Base-by-base conservation (phyloP, 441 rosid species). In the Rhodomyrtus psidioides region DNA sequence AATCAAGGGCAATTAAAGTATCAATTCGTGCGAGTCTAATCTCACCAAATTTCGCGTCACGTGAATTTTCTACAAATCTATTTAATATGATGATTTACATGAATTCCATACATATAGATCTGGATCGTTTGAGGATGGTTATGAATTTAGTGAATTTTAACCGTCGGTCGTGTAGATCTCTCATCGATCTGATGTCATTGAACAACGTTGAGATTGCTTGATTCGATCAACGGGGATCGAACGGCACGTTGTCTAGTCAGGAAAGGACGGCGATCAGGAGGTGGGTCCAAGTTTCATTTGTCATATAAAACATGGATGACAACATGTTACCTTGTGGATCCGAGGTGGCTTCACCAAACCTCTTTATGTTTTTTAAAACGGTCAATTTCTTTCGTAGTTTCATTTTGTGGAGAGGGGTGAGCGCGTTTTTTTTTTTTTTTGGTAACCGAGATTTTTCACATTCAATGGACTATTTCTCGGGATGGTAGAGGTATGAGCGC, bases 161-260 rank as follows among this genome's bases (percentile, higher is more conserved):
- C 0, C 2, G 0, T 1, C 0, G 79, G 12, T 70, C 0, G 1
- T 19, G 15, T 34, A 10, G 46, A 34, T 30, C 26, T 5, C 76
- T 1, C 79, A 3, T 65, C 4, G 2, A 65, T 19, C 13, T 34
- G 4, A 9, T 7, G 0, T 70, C 49, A 10, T 24, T 39, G 24
- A 70, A 39, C 15, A 3, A 70, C 3, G 3, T 21, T 17, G n/a
- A 21, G 49, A 24, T 70, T 39, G 51, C 49, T 12, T 6, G n/a
- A 70, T 6, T 70, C 9, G n/a, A 39, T 39, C 49, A 6, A 39
- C 15, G n/a, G 79, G 79, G n/a, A 70, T 21, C 12, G 49, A 10
- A 39, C 3, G 49, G 49, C 49, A 21, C 23, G 79, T 39, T 70
- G 79, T 49, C n/a, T 21, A 10, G 46, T 9, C 26, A 19, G 49